Conservation (phyloP, 2,329 filamentous ascomycete genomes). For the Botryosphaeria dothidea region DNA sequence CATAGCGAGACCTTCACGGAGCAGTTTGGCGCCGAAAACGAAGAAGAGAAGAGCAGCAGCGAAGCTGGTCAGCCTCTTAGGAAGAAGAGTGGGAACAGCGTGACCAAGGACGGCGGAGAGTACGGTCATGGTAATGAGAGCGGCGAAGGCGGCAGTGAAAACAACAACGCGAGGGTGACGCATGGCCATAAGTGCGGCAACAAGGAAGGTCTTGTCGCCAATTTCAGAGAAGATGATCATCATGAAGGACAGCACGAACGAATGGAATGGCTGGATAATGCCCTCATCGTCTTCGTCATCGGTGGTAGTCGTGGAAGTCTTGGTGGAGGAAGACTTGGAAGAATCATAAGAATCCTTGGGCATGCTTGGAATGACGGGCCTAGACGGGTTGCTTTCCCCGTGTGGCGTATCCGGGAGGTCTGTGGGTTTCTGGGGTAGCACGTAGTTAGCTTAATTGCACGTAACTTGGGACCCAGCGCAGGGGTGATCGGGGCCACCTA, state of each 20-base stretch:
- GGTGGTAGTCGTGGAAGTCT: conserved; percentile 17
- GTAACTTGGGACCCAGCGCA: background rate
- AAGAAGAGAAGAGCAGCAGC: conserved; percentile 84
- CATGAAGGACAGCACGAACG: conserved; percentile 85
- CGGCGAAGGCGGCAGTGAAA: conserved; percentile 91
- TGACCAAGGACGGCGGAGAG: conserved; percentile 91
- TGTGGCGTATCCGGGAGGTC: conserved; percentile 78
- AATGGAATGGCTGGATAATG: conserved; percentile 79
- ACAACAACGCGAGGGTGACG: conserved; percentile 91
- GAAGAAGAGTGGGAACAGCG: conserved; percentile 84
- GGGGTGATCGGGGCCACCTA: conserved; percentile 36
- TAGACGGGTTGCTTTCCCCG: conserved; percentile 59
- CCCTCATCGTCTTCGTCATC: conserved; percentile 46
- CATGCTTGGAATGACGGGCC: conserved; percentile 64
- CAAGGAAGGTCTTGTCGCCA: conserved; percentile 97
- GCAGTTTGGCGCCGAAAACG: conserved; percentile 80
- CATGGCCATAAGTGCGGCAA: conserved; percentile 98
- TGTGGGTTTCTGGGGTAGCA: conserved; percentile 66
- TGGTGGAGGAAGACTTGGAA: conserved; percentile 48
- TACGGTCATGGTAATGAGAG: conserved; percentile 90
- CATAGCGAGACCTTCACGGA: conserved; percentile 88
- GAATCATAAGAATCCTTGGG: conserved; percentile 51
- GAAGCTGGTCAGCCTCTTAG: conserved; percentile 87
- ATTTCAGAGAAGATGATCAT: conserved; percentile 98
- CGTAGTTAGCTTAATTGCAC: background rate